A percentile compares a stretch with the other conserved stretches of the same genome.
These are phyloP conservation scores for Alternaria burnsii DNA, from an alignment of 2,329 filamentous ascomycete genomes.

Conservation along the genomic window DNA sequence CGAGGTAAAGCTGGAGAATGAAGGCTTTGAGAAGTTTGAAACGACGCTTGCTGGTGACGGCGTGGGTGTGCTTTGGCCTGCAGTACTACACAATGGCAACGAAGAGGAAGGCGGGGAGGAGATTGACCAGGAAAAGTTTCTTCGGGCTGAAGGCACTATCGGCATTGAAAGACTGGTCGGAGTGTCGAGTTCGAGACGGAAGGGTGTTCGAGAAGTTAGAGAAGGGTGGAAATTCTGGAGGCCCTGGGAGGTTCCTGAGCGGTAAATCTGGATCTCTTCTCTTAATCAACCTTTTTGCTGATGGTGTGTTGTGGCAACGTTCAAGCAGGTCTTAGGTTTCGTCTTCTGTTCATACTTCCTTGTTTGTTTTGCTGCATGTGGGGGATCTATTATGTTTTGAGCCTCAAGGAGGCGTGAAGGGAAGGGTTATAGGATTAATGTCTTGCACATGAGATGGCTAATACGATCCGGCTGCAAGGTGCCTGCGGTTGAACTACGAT, in stretches of 20 bases:
- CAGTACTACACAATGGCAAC: conserved; percentile 85
- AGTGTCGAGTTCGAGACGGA: conserved; percentile 57
- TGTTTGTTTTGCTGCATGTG: not conserved
- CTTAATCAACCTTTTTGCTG: not conserved
- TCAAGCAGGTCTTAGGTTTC: conserved; percentile 2
- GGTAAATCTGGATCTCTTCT: conserved; percentile 8
- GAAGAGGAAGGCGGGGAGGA: conserved; percentile 86
- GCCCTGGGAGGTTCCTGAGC: conserved; percentile 42
- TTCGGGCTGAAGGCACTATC: conserved; percentile 82
- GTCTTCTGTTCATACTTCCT: not conserved
- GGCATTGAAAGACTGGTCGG: conserved; percentile 90
- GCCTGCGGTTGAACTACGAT: not conserved
- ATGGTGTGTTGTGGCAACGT: conserved; percentile 2
- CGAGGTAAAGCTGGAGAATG: conserved; percentile 64
- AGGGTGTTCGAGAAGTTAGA: conserved; percentile 41
- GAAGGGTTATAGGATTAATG: not conserved
- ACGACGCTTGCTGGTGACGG: conserved; percentile 92
- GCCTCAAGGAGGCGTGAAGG: not conserved
- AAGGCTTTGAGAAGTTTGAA: conserved; percentile 83
- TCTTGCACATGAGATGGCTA: conserved; percentile 1
- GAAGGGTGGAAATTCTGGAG: conserved; percentile 55
- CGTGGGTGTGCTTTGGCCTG: conserved; percentile 92
- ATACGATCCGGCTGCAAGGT: not conserved
- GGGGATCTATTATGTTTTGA: not conserved
- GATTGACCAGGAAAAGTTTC: conserved; percentile 88